Percentiles rank a stretch among this genome's conserved stretches.
phyloP scores from a whole-genome alignment of 139 green algal genomes.

The Tetradesmus lagerheimii region DNA sequence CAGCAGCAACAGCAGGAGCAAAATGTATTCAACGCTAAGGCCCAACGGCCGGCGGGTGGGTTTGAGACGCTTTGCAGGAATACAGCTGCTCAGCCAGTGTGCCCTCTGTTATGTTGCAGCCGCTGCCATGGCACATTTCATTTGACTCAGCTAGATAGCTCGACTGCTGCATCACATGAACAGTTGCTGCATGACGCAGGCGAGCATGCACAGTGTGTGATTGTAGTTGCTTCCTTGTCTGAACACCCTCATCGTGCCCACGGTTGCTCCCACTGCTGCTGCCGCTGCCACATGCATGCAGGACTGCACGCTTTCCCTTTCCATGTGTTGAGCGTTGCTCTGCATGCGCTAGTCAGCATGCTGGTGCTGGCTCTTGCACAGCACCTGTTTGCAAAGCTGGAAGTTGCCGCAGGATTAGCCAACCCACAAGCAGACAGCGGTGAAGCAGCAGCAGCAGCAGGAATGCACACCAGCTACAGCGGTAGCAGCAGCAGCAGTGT shows the following conservation, averaged over 20 bases:
- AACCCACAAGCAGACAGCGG: not conserved
- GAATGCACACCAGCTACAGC: not conserved
- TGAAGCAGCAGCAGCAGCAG: slow-evolving; percentile 16
- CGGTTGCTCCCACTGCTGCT: not conserved
- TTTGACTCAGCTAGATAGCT: not conserved
- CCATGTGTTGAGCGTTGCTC: slow-evolving; percentile 65
- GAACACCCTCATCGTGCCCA: not conserved
- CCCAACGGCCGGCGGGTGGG: not conserved
- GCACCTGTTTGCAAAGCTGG: slow-evolving; percentile 43
- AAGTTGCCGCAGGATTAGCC: not conserved
- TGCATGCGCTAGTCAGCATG: slow-evolving; percentile 67
- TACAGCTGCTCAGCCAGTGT: not conserved
- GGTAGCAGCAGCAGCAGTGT: not conserved
- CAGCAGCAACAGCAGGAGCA: slow-evolving; percentile 22
- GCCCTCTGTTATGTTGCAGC: not conserved
- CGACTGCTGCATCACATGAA: not conserved
- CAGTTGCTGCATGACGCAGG: not conserved
- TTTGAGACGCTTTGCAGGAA: not conserved
- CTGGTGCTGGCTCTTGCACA: slow-evolving; percentile 60
- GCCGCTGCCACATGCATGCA: not conserved
- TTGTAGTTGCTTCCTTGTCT: not conserved
- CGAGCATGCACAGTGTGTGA: not conserved
- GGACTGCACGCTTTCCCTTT: slow-evolving; percentile 70
- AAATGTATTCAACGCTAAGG: not conserved
- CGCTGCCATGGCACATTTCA: not conserved